Evolutionary conservation across 257 asterid species (phyloP).

Genomic region (Jasminum sambac): DNA sequence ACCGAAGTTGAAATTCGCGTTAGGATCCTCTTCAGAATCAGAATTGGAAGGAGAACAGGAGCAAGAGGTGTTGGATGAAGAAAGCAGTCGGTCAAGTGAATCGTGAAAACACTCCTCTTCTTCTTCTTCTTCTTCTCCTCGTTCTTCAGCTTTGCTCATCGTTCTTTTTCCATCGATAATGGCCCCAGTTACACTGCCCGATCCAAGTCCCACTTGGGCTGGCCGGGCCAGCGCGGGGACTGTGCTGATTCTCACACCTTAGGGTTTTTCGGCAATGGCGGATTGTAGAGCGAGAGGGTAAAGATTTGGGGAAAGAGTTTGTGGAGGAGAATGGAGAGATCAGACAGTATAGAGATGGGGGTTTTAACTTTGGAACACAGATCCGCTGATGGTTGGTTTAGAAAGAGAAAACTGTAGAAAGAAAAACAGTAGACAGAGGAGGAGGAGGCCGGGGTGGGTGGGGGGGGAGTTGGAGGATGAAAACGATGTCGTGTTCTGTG

Average conservation of each 20-base stretch:
- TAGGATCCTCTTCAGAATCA: slow-evolving; percentile 50
- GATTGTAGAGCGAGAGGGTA: slow-evolving; percentile 7
- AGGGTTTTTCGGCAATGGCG: slow-evolving; percentile 12
- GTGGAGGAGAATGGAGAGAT: slow-evolving; percentile 54
- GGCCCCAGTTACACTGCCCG: slow-evolving; percentile 42
- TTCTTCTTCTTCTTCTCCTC: slow-evolving; percentile 45
- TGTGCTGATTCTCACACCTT: slow-evolving; percentile 20
- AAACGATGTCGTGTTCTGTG: slow-evolving; percentile 37
- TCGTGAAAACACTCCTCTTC: slow-evolving; percentile 65
- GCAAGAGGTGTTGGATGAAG: slow-evolving; percentile 76
- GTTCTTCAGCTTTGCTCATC: slow-evolving; percentile 71
- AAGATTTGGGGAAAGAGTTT: slow-evolving; percentile 22
- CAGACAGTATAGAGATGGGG: slow-evolving; percentile 49
- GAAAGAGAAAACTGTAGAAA: slow-evolving; percentile 19
- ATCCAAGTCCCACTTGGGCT: slow-evolving; percentile 39
- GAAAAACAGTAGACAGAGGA: neutral
- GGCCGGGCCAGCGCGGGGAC: slow-evolving; percentile 24
- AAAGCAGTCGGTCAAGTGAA: slow-evolving; percentile 75
- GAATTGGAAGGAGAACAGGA: slow-evolving; percentile 62
- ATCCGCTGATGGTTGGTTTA: slow-evolving; percentile 54
- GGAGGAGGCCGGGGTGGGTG: slow-evolving; percentile 21
- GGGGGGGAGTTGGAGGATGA: slow-evolving; percentile 4
- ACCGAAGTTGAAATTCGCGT: slow-evolving; percentile 26
- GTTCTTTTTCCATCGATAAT: slow-evolving; percentile 45
- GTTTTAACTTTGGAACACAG: slow-evolving; percentile 52